These are phyloP conservation scores for Besnoitia besnoiti DNA, from an alignment of 169 alveolate species.

Conservation along the genomic window DNA sequence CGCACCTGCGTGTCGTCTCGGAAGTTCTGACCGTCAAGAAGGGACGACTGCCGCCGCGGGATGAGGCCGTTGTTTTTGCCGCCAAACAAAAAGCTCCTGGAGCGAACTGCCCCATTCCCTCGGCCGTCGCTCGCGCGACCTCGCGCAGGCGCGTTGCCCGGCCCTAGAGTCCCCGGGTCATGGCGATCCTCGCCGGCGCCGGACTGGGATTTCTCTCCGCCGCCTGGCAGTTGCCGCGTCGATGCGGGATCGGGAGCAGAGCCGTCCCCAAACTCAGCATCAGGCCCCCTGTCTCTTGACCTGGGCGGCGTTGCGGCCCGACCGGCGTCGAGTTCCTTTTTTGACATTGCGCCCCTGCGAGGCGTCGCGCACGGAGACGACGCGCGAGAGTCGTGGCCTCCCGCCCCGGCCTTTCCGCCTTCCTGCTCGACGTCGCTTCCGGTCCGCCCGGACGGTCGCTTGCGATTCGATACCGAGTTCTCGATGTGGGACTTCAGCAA, in stretches of 20 bases:
- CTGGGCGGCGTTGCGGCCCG: too few species aligned
- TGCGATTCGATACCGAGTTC: not conserved
- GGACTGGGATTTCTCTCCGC: too few species aligned
- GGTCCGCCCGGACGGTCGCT: not conserved
- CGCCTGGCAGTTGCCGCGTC: too few species aligned
- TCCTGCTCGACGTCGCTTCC: not conserved
- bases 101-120: not conserved
- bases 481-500: slow-evolving; percentile 1
- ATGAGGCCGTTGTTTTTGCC: not conserved
- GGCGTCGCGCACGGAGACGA: not conserved
- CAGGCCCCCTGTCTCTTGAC: too few species aligned
- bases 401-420: not conserved
- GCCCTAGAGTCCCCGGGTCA: too few species aligned
- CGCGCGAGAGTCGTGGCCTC: not conserved
- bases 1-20: not conserved
- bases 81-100: not conserved
- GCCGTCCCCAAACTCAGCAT: too few species aligned
- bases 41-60: not conserved
- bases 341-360: not conserved
- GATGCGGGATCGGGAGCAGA: too few species aligned
- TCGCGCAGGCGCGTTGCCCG: not conserved
- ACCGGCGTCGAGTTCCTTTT: not conserved
- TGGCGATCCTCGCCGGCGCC: too few species aligned
- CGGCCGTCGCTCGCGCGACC: not conserved
- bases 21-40: not conserved